Evolutionary conservation across 345 rosid genomes (phyloP), one percentile per base, ranked within the genome.

Genomic region (Laguncularia racemosa): DNA sequence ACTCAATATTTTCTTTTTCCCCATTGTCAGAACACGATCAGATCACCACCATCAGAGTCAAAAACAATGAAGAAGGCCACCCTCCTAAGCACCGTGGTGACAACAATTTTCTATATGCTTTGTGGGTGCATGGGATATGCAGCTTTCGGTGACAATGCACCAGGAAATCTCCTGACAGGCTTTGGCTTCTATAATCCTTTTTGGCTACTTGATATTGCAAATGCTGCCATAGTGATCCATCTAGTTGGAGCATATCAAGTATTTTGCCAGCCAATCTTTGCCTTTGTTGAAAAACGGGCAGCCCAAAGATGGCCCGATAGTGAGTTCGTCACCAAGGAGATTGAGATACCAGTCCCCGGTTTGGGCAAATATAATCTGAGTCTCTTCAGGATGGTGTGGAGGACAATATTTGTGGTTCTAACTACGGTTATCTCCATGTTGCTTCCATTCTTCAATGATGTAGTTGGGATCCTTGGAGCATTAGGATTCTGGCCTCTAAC

Each of bases 171-270:
- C 59, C 79, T 82, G 16, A 77, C 84, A 0, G 84, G 83, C 1
- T 82, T 82, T 11, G 88, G 88, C 16, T 79, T 76, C 64, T 79
- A 70, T 48, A 82, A 82, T 68, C 88, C 84, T 5, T 82, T 64
- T 64, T 82, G 88, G 88, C 79, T 82, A 44, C 79, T 79, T n/a
- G 88, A 82, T 49, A 75, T 79, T 23, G 84, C 82, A 6, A 82
- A 82, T 51, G 81, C 71, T 4, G 84, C 88, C 33, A 79, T 82
- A 16, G 84, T 79, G 2, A 58, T 79, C 63, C 88, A 82, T 66
- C 82, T 79, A 13, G 77, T 82, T 28, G 84, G 84, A 40, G 88
- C 88, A 10, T 82, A 79, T 73, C 88, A 82, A 67, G 84, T 82
- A 50, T 82, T 20, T 50, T 74, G 78, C 70, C 88, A 79, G 66